Base-by-base conservation (phyloP, 768 basidiomycete genomes). In the Polyporus arcularius region DNA sequence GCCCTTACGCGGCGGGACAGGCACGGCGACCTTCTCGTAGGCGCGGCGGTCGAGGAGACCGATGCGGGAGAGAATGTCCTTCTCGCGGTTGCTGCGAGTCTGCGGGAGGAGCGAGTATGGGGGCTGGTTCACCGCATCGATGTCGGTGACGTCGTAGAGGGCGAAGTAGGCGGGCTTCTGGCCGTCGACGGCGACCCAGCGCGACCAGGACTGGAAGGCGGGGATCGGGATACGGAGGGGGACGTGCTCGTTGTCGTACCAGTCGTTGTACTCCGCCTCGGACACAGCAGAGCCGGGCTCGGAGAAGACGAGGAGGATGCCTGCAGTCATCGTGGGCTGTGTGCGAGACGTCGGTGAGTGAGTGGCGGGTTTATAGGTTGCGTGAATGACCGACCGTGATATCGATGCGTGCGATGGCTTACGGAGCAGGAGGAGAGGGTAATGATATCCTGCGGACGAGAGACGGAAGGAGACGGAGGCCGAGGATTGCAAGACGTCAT, bases 181-280 rank as follows among this genome's bases (percentile, higher is more conserved):
- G n/a, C 64, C 68, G 64, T 79, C 78, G n/a, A 55, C 59, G 9
- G 76, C 74, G 10, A 65, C 58, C 71, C 73, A 76, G 11, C 79
- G 75, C 5, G 70, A 65, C 53, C 73, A 76, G 40, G 62, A 72
- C 30, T 57, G 65, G 64, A 80, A 77, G 11, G 73, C 68, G 58
- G 77, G 71, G 47, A 76, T 65, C 32, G 63, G 58, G 55, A 76
- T 68, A 18, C 78, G 74, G 7, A 75, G 71, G 6, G 79, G 79
- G 40, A 85, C 78, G 66, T 87, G 85, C 64, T 85, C 84, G 55
- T 82, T 73, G 50, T 76, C 68, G 70, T 84, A 85, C 85, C 84
- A 86, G 50, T 80, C 73, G 57, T 82, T 78, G 70, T 80, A 83
- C 30, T 76, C 73, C 14, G 72, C 71, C 14, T 81, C 78, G 2